These are phyloP conservation scores for Hypoxylon fuscum DNA, from an alignment of 495 filamentous ascomycete genomes.

Conservation along the genomic window DNA sequence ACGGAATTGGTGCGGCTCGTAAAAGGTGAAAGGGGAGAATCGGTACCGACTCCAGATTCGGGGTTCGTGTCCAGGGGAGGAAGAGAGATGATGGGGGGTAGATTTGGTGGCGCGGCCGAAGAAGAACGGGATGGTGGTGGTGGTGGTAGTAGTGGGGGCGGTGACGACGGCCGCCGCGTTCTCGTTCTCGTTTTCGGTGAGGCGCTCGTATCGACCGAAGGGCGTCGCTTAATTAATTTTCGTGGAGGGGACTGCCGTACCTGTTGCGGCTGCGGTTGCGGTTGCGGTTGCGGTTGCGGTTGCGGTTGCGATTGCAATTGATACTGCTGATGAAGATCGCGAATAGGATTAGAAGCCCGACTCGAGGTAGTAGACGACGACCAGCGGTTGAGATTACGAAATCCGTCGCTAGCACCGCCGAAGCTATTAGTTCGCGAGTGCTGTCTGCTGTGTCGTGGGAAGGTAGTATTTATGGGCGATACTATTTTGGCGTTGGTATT, in stretches of 20 bases:
- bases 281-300: constrained; percentile 14
- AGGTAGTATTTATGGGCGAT: constrained; percentile 28
- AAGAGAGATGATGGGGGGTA: constrained; percentile 41
- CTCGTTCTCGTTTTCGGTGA: constrained; percentile 33
- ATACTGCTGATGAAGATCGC: constrained; percentile 32
- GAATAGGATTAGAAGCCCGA: constrained; percentile 61
- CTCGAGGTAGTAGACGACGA: constrained; percentile 80
- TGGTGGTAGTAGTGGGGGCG: constrained; percentile 46
- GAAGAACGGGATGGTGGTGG: too few relatives aligned
- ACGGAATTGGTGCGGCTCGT: constrained; percentile 30
- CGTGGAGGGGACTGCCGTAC: constrained; percentile 39
- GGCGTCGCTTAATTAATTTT: constrained; percentile 33
- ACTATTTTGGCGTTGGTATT: constrained; percentile 41
- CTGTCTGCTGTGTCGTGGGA: constrained; percentile 11
- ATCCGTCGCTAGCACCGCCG: constrained; percentile 65
- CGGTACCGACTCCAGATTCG: constrained; percentile 28
- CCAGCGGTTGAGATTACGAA: constrained; percentile 83
- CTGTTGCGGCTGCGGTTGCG: constrained; percentile 19
- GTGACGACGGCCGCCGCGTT: constrained; percentile 29
- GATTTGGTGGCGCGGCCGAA: constrained; percentile 45
- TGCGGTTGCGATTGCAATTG: too few relatives aligned
- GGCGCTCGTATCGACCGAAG: constrained; percentile 27
- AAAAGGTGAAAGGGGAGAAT: constrained; percentile 9
- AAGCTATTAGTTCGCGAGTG: constrained; percentile 57
- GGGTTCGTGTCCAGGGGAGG: constrained; percentile 38